These are phyloP conservation scores for Scedosporium apiospermum DNA, from an alignment of 2,329 filamentous ascomycete genomes.

Conservation along the genomic window DNA sequence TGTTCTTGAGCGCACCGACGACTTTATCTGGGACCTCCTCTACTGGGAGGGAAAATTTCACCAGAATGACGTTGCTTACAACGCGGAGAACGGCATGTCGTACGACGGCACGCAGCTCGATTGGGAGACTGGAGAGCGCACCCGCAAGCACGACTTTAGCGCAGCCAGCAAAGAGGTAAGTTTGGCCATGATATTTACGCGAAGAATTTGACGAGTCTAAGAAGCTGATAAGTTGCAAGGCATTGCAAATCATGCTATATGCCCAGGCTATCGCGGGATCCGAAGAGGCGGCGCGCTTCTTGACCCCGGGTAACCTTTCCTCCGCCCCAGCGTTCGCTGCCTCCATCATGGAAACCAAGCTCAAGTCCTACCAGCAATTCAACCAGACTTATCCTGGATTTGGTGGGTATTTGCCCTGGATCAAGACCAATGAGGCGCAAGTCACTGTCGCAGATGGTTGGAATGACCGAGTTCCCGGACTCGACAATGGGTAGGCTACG, in stretches of 20 bases:
- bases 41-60: conserved; percentile 36
- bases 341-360: conserved; percentile 26
- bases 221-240: conserved; percentile 15
- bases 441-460: conserved; percentile 25
- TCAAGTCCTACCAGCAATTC: conserved; percentile 28
- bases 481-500: conserved; percentile 28
- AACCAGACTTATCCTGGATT: conserved; percentile 30
- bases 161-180: conserved; percentile 25
- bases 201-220: too few species aligned
- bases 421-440: conserved; percentile 18
- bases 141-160: conserved; percentile 26
- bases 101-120: conserved; percentile 30
- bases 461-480: conserved; percentile 26
- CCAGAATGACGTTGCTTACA: conserved; percentile 29
- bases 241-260: conserved; percentile 33
- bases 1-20: conserved; percentile 17
- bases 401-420: conserved; percentile 30
- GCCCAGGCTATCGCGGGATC: conserved; percentile 28
- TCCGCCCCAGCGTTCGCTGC: conserved; percentile 22
- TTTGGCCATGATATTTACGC: too few species aligned
- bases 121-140: conserved; percentile 24
- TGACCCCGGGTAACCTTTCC: conserved; percentile 22
- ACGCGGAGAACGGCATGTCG: conserved; percentile 29
- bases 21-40: conserved; percentile 26
- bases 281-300: conserved; percentile 25